Base-by-base conservation (phyloP, 139 green algal genomes). In the Marvania coccoides region DNA sequence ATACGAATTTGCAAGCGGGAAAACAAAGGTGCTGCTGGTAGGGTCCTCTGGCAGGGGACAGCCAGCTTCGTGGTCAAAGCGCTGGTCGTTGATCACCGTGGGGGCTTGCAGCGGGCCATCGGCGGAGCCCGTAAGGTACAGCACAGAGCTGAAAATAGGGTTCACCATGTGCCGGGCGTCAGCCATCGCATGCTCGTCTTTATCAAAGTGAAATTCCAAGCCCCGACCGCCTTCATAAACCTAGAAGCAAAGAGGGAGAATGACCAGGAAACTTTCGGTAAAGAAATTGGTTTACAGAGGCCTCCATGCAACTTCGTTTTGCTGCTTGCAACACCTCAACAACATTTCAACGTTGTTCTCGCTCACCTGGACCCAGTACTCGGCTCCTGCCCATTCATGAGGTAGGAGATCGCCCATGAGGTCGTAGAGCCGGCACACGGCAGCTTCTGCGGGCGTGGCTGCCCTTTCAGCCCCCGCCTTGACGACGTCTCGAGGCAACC, bases 171-270 rank as follows among this genome's bases (percentile, higher is more conserved):
- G 15, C 3, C 74, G 55, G 10, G 65, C 38, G 9, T 56, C 40
- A 24, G 55, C 62, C 58, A 89, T 62, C n/a, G 63, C 30, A 29
- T 79, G 46, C 59, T 90, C 84, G 39, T 90, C 84, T 54, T 90
- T 90, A 67, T 90, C 84, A 63, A 90, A 88, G 60, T 90, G 84
- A 39, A 90, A 90, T 4, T 40, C 74, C 24, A 90, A 69, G n/a
- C 83, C 83, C 10, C 61, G 54, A 5, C 83, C 83, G n/a, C 59
- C 55, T 56, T 81, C 56, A 28, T 90, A 90, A 1, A 83, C 63
- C 69, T 79, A 56, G 29, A 56, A 26, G 46, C 6, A 26, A 24
- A 26, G 35, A 42, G 46, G 29, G 24, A 9, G 51, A n/a, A 9
- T 39, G 8, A 59, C 13, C 29, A 10, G n/a, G n/a, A n/a, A n/a